These are phyloP conservation scores for Clavispora santaluciae DNA, from an alignment of 805 yeast species.

Conservation along the genomic window DNA sequence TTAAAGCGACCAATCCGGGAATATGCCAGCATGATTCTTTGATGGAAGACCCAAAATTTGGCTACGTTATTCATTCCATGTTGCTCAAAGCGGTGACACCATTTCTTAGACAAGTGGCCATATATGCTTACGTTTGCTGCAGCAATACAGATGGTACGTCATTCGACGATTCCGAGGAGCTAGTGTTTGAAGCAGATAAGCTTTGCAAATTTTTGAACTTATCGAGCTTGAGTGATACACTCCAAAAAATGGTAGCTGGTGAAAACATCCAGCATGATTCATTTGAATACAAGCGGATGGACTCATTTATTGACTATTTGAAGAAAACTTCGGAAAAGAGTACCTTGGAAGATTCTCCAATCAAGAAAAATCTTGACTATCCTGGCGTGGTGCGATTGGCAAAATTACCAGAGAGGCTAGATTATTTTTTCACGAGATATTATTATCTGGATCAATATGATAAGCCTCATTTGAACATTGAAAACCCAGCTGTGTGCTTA, in stretches of 20 bases:
- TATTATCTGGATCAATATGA: conserved; percentile 42
- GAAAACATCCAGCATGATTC: too few species aligned
- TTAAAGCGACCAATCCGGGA: conserved; percentile 6
- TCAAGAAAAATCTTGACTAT: conserved; percentile 41
- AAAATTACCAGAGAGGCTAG: conserved; percentile 62
- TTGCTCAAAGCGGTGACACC: conserved; percentile 55
- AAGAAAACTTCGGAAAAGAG: conserved; percentile 1
- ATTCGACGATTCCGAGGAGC: conserved; percentile 17
- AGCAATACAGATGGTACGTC: conserved; percentile 39
- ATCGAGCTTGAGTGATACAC: conserved; percentile 29
- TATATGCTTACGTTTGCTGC: conserved; percentile 50
- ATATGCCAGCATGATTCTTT: conserved; percentile 10
- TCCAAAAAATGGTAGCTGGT: conserved; percentile 6
- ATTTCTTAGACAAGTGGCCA: conserved; percentile 57
- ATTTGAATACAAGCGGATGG: conserved; percentile 22
- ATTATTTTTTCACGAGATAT: conserved; percentile 59
- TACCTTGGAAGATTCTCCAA: conserved; percentile 6
- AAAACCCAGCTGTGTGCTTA: conserved; percentile 83
- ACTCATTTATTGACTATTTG: conserved; percentile 15
- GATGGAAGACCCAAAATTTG: conserved; percentile 22
- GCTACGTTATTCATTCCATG: conserved; percentile 47
- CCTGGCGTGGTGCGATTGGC: conserved; percentile 64
- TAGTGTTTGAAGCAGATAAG: conserved; percentile 47
- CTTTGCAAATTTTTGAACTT: conserved; percentile 47
- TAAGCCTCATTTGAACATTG: conserved; percentile 34